Evolutionary conservation across 2,329 filamentous ascomycete species (phyloP), one percentile per base, ranked within the genome.

Genomic region (Aureobasidium sp.): DNA sequence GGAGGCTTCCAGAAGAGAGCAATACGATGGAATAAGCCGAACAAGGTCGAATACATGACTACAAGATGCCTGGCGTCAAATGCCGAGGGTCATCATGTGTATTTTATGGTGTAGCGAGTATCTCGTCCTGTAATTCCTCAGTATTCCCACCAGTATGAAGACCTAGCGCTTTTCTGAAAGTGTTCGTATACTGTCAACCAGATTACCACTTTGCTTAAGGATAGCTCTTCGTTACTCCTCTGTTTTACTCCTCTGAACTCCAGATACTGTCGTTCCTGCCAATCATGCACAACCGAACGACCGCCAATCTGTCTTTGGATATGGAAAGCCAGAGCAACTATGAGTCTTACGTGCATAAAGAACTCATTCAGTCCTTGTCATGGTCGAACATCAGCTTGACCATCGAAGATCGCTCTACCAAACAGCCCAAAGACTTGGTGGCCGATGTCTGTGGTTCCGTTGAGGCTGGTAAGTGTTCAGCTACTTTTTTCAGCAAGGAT

Each of bases 341-440:
- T 50, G 54, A 59, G 80, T 36, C 42, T 16, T 83, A 88, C 66
- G 76, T 91, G 7, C 74, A 78, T 40, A 93, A 93, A 77, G 83
- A 85, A 9, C 84, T 84, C 0, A 86, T 94, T 33, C 79, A 82
- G 9, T 86, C 76, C 67, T 86, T 93, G 68, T 82, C 86, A 2
- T 94, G 92, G 91, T 79, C 81, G 36, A 80, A 84, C 64, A 78
- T 94, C 50, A 88, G 84, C 0, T 91, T 94, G 29, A 89, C 84
- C 0, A 91, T 94, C 64, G 90, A 91, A 68, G 91, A 94, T 74
- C 83, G 86, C 9, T 80, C 86, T 66, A 90, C 88, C 0, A 89
- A 90, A 70, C 70, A 86, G 66, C 81, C 86, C 0, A 86, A 88
- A 65, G 78, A 83, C 16, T 87, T 94, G 64, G 81, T 94, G 6